Evolutionary conservation across 257 asterid genomes (phyloP).

Genomic region (Coffea eugenioides): DNA sequence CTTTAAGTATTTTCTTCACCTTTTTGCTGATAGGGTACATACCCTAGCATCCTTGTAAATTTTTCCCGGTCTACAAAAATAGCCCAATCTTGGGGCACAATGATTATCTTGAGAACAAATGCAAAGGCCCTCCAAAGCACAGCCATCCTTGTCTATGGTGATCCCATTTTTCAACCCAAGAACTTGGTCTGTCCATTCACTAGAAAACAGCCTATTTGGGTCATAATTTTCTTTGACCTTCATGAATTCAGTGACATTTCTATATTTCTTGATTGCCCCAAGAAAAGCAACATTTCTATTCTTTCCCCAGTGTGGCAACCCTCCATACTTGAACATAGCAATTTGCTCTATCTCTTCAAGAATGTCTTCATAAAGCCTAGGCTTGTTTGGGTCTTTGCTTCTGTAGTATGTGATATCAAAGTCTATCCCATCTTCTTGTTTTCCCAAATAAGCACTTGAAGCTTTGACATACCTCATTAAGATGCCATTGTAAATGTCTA

Average conservation of each 20-base stretch:
- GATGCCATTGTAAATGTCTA: constrained; percentile 56
- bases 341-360: constrained; percentile 65
- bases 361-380: constrained; percentile 50
- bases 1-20: too few species aligned
- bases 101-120: constrained; percentile 54
- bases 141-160: constrained; percentile 37
- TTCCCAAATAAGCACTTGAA: constrained; percentile 58
- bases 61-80: constrained; percentile 50
- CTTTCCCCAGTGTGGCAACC: constrained; percentile 80
- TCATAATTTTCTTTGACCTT: constrained; percentile 39
- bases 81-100: constrained; percentile 56
- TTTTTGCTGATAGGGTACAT: constrained; percentile 22
- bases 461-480: constrained; percentile 55
- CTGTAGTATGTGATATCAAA: constrained; percentile 63
- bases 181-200: constrained; percentile 60
- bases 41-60: constrained; percentile 51
- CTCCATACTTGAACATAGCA: constrained; percentile 56
- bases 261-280: constrained; percentile 46
- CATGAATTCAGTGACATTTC: constrained; percentile 26
- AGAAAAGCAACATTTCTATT: constrained; percentile 57
- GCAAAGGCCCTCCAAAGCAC: constrained; percentile 69
- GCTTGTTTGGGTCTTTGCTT: constrained; percentile 47
- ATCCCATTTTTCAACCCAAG: constrained; percentile 45
- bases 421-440: constrained; percentile 56
- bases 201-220: constrained; percentile 51